Evolutionary conservation across 306 rosid species (phyloP), one percentile per base, ranked within the genome.

Genomic region (Lathyrus sativus): DNA sequence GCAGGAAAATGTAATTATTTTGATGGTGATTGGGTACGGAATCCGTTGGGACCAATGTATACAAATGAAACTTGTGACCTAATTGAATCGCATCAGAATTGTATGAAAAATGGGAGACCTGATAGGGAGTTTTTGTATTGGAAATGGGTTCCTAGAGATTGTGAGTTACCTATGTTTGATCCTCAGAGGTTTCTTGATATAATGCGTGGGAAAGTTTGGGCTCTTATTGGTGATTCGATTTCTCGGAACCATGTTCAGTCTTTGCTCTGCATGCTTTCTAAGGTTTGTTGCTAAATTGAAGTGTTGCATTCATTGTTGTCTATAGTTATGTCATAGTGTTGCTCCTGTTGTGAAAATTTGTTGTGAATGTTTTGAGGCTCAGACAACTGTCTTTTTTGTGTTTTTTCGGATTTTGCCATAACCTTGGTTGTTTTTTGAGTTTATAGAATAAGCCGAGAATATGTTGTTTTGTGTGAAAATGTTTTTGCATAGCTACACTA

Each of bases 201-300:
- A 68, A 90, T 90, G 99, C 85, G 96, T 73, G 65, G 82, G 70
- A 95, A 90, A 77, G 55, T 68, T 13, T 95, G 91, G 99, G 99
- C 89, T 31, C 72, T 95, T 70, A 84, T 95, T 15, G 99, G 99
- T 7, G 99, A 95, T 83, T 95, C 99, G 1, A 95, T 95, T 55
- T 76, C 90, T 28, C 97, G 99, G 39, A 95, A 95, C 81, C 99
- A 95, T 76, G 95, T 90, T 14, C 99, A 95, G 58, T 95, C 99
- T 0, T 50, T 90, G 78, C 73, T 95, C 57, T 95, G 99, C 84
- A 71, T 87, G 83, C 96, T 95, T 48, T 81, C 99, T 19, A 81
- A 73, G 96, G 99, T 51, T 29, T 46, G 17, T 33, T 59, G 44
- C 26, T 11, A 58, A 45, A 29, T 29, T n/a, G 2, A 26, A 65